Conservation (phyloP, 2,329 filamentous ascomycete genomes). For the Daldinia eschscholtzii region DNA sequence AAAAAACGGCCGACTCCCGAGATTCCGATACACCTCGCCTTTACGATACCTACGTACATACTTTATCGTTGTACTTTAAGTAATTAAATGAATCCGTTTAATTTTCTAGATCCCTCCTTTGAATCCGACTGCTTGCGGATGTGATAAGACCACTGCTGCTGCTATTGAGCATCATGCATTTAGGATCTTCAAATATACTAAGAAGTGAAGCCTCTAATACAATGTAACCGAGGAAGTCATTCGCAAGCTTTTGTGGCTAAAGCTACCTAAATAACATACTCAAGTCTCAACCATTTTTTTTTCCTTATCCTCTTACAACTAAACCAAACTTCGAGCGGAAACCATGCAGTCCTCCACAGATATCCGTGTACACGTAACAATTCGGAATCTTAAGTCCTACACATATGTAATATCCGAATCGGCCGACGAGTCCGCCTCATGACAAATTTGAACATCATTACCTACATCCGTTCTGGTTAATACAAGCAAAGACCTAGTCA, state of each 20-base stretch:
- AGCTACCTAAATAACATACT: slow-evolving; percentile 1
- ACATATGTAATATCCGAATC: neutral
- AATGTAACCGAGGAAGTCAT: neutral
- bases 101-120: slow-evolving; percentile 19
- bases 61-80: neutral
- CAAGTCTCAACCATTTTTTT: neutral
- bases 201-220: too few species aligned
- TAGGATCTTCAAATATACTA: too few species aligned
- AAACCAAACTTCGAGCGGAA: neutral
- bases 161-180: too few species aligned
- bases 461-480: neutral
- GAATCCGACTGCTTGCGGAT: slow-evolving; percentile 30
- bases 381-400: slow-evolving; percentile 11
- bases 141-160: neutral
- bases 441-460: neutral
- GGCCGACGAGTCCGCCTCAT: slow-evolving; percentile 12
- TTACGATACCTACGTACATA: slow-evolving; percentile 7
- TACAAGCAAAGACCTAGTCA: neutral
- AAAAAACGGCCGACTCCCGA: neutral
- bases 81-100: neutral
- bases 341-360: neutral
- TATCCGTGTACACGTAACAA: neutral
- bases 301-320: neutral
- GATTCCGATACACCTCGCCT: too few species aligned
- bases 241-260: neutral